Evolutionary conservation across 371 early-diverging fungal species (phyloP).

Genomic region (Mucor racemosus): DNA sequence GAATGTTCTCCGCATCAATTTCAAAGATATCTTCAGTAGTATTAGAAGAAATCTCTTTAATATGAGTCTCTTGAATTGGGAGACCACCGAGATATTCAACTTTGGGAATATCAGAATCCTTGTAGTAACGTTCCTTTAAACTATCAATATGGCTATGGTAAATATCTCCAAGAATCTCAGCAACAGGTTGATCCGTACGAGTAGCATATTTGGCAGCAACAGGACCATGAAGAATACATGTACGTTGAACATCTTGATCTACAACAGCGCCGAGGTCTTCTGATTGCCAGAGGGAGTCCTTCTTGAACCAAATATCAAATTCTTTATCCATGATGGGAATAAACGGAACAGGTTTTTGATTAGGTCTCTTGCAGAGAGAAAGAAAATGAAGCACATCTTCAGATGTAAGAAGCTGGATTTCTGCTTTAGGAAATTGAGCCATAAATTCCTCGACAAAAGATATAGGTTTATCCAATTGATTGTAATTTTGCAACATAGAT

Average conservation of each 20-base stretch:
- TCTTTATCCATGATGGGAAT: conserved; percentile 91
- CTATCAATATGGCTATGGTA: conserved; percentile 82
- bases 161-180: conserved; percentile 88
- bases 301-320: conserved; percentile 95
- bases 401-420: conserved; percentile 80
- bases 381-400: conserved; percentile 94
- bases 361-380: conserved; percentile 78
- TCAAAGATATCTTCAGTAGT: conserved; percentile 58
- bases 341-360: conserved; percentile 94
- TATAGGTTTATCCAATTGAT: conserved; percentile 71
- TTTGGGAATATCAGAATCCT: conserved; percentile 67
- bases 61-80: conserved; percentile 27
- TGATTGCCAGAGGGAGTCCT: conserved; percentile 96
- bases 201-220: conserved; percentile 84
- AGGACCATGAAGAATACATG: conserved; percentile 96
- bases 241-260: conserved; percentile 89
- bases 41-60: conserved; percentile 27
- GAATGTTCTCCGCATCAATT: conserved; percentile 53
- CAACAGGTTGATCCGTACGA: conserved; percentile 86
- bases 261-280: conserved; percentile 93
- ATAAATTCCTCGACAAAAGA: conserved; percentile 76
- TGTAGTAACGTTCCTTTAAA: conserved; percentile 82
- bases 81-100: conserved; percentile 85
- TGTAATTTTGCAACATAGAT: conserved; percentile 75
- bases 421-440: conserved; percentile 79